phyloP scores from a whole-genome alignment of 768 basidiomycete genomes.

The Mrakia blollopis region DNA sequence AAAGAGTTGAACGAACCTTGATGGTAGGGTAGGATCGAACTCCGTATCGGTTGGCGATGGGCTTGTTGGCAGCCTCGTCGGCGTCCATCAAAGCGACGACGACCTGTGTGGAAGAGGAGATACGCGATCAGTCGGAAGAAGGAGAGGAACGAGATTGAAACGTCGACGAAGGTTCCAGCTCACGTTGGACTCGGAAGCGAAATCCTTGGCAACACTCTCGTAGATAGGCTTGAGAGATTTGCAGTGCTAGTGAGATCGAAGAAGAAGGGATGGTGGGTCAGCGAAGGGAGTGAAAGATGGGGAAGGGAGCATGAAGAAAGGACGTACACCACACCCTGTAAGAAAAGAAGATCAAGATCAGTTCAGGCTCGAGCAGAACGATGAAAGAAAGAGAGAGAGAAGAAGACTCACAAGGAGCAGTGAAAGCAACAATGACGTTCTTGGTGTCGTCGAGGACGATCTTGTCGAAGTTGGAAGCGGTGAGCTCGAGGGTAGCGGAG shows the following conservation, averaged over 20 bases:
- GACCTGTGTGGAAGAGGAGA: conserved; percentile 42
- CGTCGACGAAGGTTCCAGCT: conserved; percentile 34
- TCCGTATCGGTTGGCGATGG: conserved; percentile 64
- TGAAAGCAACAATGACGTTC: conserved; percentile 69
- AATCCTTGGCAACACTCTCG: conserved; percentile 74
- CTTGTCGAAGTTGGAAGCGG: conserved; percentile 67
- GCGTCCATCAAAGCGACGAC: conserved; percentile 87
- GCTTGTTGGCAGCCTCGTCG: conserved; percentile 73
- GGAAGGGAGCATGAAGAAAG: conserved; percentile 26
- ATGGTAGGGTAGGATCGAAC: conserved; percentile 84
- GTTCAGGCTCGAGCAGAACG: conserved; percentile 33
- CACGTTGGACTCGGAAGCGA: conserved; percentile 71
- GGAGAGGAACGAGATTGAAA: neutral
- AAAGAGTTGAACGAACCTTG: conserved; percentile 55
- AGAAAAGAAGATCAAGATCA: conserved; percentile 29
- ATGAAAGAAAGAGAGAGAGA: neutral
- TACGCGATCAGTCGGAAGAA: too few species aligned
- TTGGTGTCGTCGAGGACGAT: conserved; percentile 65
- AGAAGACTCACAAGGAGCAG: conserved; percentile 45
- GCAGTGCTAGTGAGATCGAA: conserved; percentile 89
- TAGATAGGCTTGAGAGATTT: conserved; percentile 81
- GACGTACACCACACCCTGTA: conserved; percentile 10
- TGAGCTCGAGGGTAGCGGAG: conserved; percentile 62
- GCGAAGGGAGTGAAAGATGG: neutral
- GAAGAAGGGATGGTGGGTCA: neutral